Conservation (phyloP, 2,329 filamentous ascomycete species). For the Epichloe elymi region DNA sequence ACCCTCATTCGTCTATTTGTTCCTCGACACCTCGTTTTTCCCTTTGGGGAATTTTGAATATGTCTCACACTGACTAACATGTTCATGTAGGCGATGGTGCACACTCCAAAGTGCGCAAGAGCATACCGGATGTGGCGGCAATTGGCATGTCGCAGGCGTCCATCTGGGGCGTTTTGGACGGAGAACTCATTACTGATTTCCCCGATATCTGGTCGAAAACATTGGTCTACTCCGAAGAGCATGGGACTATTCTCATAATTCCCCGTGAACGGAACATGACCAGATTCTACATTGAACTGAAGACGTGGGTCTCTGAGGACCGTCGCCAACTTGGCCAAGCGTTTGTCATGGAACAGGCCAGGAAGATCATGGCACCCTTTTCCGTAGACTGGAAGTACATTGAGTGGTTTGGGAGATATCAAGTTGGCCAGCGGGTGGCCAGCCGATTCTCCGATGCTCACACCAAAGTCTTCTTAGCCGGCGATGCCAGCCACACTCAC, state of each 20-base stretch:
- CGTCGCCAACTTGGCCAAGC: conserved; percentile 37
- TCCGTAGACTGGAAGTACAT: conserved; percentile 43
- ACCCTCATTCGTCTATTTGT: neutral
- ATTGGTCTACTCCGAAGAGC: conserved; percentile 51
- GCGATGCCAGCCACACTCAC: conserved; percentile 60
- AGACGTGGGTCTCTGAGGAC: conserved; percentile 29
- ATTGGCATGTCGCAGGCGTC: conserved; percentile 40
- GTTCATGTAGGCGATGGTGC: conserved; percentile 46
- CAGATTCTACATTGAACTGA: conserved; percentile 46
- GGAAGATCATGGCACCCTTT: conserved; percentile 46
- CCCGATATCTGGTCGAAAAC: conserved; percentile 67
- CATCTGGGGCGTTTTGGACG: conserved; percentile 60
- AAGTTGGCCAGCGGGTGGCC: conserved; percentile 58
- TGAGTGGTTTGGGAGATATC: conserved; percentile 62
- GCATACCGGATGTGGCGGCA: conserved; percentile 43
- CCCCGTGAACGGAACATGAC: conserved; percentile 63
- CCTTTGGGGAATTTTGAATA: neutral
- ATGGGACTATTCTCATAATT: conserved; percentile 60
- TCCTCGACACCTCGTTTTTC: neutral
- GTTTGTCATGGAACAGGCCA: conserved; percentile 57
- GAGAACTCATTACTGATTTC: conserved; percentile 57
- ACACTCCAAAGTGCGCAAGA: conserved; percentile 54
- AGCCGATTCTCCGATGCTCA: conserved; percentile 52
- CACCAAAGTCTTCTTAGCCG: conserved; percentile 52
- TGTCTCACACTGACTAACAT: neutral